phyloP scores from a whole-genome alignment of 2,329 filamentous ascomycete species.

The Rhynchosporium graminicola region DNA sequence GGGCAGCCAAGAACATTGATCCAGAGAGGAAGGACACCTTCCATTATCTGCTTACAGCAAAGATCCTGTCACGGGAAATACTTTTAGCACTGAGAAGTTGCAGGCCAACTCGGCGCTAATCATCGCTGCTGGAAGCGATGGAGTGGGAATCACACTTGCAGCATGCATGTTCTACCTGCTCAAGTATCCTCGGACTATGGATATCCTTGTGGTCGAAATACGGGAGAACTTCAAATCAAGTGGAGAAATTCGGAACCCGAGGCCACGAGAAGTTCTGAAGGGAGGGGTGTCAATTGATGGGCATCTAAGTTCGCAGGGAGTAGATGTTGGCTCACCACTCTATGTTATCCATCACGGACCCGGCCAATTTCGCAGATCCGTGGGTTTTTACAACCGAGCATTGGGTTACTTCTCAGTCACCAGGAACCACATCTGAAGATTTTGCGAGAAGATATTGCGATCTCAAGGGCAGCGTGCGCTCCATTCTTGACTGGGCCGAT shows the following conservation, averaged over 20 bases:
- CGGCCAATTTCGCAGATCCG: conserved; percentile 25
- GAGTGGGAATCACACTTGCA: conserved; percentile 18
- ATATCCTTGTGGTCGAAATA: conserved; percentile 44
- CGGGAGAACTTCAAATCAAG: conserved; percentile 42
- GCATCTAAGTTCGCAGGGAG: conserved; percentile 23
- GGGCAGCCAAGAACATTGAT: conserved; percentile 10
- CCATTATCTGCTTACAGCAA: conserved; percentile 27
- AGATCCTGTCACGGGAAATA: conserved; percentile 27
- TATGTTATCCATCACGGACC: conserved; percentile 32
- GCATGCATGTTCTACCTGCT: conserved; percentile 34
- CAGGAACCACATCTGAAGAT: conserved; percentile 16
- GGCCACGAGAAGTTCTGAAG: conserved; percentile 19
- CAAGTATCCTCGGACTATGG: conserved; percentile 28
- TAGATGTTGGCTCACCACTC: conserved; percentile 26
- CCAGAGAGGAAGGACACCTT: conserved; percentile 26
- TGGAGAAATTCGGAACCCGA: conserved; percentile 45
- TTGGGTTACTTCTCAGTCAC: conserved; percentile 21
- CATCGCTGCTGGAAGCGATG: conserved; percentile 29
- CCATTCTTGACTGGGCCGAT: conserved; percentile 37
- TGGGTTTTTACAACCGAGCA: conserved; percentile 29
- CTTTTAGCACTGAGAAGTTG: conserved; percentile 23
- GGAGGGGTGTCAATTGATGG: conserved; percentile 29
- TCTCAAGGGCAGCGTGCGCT: conserved; percentile 29
- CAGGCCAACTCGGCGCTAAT: conserved; percentile 21
- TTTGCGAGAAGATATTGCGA: conserved; percentile 17